Percentiles rank a stretch among this genome's conserved stretches.
These are phyloP conservation scores for Acacia crassicarpa DNA, from an alignment of 306 rosid genomes.

Conservation along the genomic window DNA sequence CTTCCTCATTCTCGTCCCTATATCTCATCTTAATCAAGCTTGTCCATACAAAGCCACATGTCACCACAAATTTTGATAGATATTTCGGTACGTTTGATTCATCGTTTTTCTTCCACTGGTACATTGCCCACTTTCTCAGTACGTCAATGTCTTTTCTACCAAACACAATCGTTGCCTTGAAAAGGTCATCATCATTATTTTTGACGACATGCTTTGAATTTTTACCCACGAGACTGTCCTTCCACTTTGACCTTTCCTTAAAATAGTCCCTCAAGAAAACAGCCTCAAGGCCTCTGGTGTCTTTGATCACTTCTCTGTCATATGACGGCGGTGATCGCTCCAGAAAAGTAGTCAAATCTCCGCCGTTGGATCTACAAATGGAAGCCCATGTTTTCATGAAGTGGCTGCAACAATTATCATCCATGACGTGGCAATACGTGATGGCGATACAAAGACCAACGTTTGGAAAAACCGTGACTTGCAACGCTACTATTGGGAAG, in stretches of 20 bases:
- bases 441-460: conserved; percentile 41
- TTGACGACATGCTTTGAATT: neutral
- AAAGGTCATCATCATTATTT: neutral
- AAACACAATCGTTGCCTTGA: conserved; percentile 34
- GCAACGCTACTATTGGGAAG: conserved; percentile 31
- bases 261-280: conserved; percentile 41
- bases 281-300: conserved; percentile 20
- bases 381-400: conserved; percentile 47
- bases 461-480: conserved; percentile 31
- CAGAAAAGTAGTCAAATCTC: neutral
- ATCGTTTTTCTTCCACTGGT: neutral
- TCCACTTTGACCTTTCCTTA: conserved; percentile 34
- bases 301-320: conserved; percentile 35
- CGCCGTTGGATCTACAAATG: conserved; percentile 25
- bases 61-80: conserved; percentile 36
- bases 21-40: conserved; percentile 27
- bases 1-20: neutral
- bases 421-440: conserved; percentile 48
- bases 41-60: conserved; percentile 37
- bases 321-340: conserved; percentile 21
- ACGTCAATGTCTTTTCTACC: conserved; percentile 20
- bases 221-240: conserved; percentile 9
- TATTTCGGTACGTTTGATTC: neutral
- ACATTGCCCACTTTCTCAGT: conserved; percentile 13
- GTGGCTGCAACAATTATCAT: conserved; percentile 32